phyloP scores from a whole-genome alignment of 116 monocot species.

The Posidonia oceanica region DNA sequence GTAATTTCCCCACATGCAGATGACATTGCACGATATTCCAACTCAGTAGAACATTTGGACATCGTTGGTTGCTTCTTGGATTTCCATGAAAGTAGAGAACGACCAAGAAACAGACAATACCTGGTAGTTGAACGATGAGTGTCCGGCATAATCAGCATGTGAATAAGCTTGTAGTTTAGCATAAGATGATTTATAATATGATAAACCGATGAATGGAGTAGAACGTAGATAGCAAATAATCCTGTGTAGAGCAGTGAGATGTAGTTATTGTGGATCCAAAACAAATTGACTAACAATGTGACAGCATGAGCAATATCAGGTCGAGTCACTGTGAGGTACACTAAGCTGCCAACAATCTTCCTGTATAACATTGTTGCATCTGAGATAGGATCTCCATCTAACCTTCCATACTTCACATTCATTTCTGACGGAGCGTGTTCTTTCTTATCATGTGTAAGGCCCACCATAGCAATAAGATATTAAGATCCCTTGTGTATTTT shows the following conservation, averaged over 20 bases:
- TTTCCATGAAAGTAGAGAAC: too few relatives aligned
- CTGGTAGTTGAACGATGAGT: neutral
- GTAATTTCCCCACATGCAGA: neutral
- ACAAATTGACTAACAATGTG: constrained; percentile 5
- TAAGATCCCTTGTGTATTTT: neutral
- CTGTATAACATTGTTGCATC: neutral
- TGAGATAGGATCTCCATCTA: neutral
- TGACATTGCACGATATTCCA: neutral
- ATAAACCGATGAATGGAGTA: neutral
- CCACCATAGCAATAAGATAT: neutral
- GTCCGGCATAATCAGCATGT: constrained; percentile 2
- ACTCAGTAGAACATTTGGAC: too few relatives aligned
- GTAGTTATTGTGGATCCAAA: neutral
- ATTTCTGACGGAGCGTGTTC: neutral
- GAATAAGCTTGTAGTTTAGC: constrained; percentile 1
- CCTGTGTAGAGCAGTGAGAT: neutral
- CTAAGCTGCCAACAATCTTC: constrained; percentile 4
- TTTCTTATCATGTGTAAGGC: neutral
- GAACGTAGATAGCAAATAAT: constrained; percentile 1
- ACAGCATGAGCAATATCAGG: constrained; percentile 3
- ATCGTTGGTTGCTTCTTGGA: too few relatives aligned
- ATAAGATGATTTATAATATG: neutral
- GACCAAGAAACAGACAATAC: neutral
- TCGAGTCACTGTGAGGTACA: neutral
- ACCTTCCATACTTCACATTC: neutral